Evolutionary conservation across 331 rosid genomes (phyloP), one percentile per base, ranked within the genome.

Genomic region (Arachis monticola): DNA sequence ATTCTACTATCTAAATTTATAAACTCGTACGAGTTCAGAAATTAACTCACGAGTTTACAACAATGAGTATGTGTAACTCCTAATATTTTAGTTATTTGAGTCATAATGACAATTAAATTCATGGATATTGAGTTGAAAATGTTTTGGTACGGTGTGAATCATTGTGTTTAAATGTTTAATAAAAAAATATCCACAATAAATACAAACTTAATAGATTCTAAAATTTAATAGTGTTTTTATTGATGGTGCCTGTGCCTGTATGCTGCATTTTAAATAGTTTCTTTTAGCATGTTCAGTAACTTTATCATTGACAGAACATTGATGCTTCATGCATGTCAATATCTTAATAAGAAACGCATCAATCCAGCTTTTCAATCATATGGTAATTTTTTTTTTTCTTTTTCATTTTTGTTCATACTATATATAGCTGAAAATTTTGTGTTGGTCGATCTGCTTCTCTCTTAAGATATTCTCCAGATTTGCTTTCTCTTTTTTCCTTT

Each of bases 241-340:
- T 56, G 3, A 17, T 17, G 40, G 8, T 58, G 62, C 62, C 2
- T 58, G 14, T 17, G 22, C 22, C 22, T 22, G 22, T 35, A 44
- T 58, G 2, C 22, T 58, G 11, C 8, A 35, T 22, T 12, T 22
- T 58, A 58, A 58, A 22, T 58, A 3, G 30, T 56, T 58, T 58
- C 62, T 58, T 58, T 58, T 58, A 58, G 63, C 63, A 58, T 22
- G 63, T 58, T 58, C 40, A 8, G 10, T 22, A 53, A 58, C 38
- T 22, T 58, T 27, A 8, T 58, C 40, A 3, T 1, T 53, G 38
- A 8, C 11, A 22, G 61, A 57, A 27, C 14, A 58, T 58, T 58
- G 8, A 57, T 57, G 62, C 38, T 57, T 57, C 62, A 22, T 7
- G n/a, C 7, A 59, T 30, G 64, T 6, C 64, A 59, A 59, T 59